Conservation (phyloP, 768 basidiomycete species). For the Suillus sp. region DNA sequence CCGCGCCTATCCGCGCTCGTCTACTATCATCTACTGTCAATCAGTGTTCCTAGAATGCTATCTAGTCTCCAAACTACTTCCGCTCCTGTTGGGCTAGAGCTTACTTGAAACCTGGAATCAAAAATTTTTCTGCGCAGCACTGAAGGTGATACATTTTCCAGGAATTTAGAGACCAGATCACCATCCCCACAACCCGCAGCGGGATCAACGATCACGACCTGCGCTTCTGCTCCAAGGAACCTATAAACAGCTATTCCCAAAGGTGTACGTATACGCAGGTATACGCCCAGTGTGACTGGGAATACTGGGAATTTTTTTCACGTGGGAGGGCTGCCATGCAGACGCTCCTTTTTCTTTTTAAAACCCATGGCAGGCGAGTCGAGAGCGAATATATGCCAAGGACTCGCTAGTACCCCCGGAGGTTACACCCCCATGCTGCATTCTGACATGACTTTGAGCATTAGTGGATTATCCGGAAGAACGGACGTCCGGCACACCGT, state of each 20-base stretch:
- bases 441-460: slow-evolving; percentile 3
- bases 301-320: neutral
- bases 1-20: neutral
- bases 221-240: neutral
- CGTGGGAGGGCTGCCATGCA: neutral
- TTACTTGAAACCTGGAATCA: neutral
- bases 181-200: neutral
- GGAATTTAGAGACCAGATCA: neutral
- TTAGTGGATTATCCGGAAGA: neutral
- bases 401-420: neutral
- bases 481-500: slow-evolving; percentile 1
- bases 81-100: neutral
- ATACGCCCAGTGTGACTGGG: neutral
- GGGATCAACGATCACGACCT: neutral
- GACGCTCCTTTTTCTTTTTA: neutral
- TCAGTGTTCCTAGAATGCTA: neutral
- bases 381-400: neutral
- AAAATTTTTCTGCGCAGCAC: neutral
- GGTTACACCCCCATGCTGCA: neutral
- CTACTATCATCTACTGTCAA: neutral
- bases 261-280: neutral
- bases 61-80: neutral
- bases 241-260: neutral
- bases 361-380: too few species aligned
- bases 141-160: neutral